These are phyloP conservation scores for Alopecurus myosuroides DNA, from an alignment of 176 grass and related monocot genomes.

Conservation along the genomic window DNA sequence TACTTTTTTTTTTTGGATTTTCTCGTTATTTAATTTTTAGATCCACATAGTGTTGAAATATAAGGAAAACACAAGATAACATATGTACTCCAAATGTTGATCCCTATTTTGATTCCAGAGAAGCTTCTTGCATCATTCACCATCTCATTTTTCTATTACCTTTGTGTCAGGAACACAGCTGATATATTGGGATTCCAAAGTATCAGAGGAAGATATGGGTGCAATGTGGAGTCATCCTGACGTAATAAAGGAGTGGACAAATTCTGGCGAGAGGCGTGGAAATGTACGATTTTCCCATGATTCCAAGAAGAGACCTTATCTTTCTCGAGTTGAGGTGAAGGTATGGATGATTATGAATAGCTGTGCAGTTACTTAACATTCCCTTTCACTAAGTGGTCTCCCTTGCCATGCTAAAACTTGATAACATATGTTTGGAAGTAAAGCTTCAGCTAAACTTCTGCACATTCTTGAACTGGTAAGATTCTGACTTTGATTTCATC, in stretches of 20 bases:
- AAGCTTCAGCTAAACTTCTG: background rate
- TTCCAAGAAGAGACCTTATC: conserved; percentile 82
- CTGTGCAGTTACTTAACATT: conserved; percentile 7
- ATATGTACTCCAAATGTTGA: background rate
- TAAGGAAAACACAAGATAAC: background rate
- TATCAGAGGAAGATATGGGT: conserved; percentile 70
- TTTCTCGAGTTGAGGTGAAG: conserved; percentile 96
- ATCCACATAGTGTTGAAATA: background rate
- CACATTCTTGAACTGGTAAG: background rate
- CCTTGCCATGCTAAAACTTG: conserved; percentile 1
- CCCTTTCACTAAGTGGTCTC: background rate
- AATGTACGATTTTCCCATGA: conserved; percentile 86
- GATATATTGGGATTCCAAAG: conserved; percentile 83
- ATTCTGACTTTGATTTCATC: conserved; percentile 6
- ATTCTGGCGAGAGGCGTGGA: conserved; percentile 83
- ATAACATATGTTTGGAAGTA: background rate
- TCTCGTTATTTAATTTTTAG: background rate
- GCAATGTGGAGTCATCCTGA: conserved; percentile 79
- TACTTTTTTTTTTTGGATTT: conserved; percentile 5
- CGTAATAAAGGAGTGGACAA: conserved; percentile 81
- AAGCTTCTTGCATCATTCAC: background rate
- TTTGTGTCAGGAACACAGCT: conserved; percentile 55
- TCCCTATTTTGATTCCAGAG: background rate
- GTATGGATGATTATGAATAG: conserved; percentile 38
- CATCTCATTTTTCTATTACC: conserved; percentile 9